These are phyloP conservation scores for Vitis amurensis DNA, from an alignment of 164 flowering plant species.

Conservation along the genomic window DNA sequence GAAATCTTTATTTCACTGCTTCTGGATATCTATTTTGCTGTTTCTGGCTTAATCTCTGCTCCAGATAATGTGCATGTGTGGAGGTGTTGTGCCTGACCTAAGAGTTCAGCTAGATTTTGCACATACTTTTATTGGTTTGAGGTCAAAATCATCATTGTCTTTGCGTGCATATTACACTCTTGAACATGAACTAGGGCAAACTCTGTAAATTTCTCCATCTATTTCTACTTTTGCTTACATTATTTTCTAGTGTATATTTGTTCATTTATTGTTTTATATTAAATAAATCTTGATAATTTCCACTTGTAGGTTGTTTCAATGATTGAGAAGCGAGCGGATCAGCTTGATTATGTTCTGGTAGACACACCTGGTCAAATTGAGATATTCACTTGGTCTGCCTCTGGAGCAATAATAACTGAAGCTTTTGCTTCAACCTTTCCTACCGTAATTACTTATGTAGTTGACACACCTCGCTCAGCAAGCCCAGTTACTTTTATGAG, in stretches of 20 bases:
- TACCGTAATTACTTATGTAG: conserved; percentile 80
- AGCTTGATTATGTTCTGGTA: conserved; percentile 94
- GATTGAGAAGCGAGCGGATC: conserved; percentile 88
- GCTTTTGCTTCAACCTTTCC: conserved; percentile 98
- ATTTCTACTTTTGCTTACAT: not conserved
- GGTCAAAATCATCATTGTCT: not conserved
- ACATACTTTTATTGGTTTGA: too few relatives aligned
- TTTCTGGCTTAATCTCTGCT: not conserved
- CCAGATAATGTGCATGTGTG: not conserved
- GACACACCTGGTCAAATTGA: conserved; percentile 99
- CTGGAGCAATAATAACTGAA: conserved; percentile 94
- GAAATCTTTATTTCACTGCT: not conserved
- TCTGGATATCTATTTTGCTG: not conserved
- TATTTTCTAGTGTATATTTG: not conserved
- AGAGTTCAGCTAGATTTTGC: too few relatives aligned
- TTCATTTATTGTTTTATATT: not conserved
- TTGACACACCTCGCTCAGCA: conserved; percentile 87
- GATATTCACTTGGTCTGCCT: conserved; percentile 98
- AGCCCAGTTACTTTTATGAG: conserved; percentile 93
- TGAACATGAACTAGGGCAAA: not conserved
- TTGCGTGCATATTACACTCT: not conserved
- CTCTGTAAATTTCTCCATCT: not conserved
- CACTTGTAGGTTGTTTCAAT: conserved; percentile 68
- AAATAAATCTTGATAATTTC: not conserved
- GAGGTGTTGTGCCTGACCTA: too few relatives aligned